These are phyloP conservation scores for Pythium biforme DNA, from an alignment of 352 stramenopile species.

Conservation along the genomic window DNA sequence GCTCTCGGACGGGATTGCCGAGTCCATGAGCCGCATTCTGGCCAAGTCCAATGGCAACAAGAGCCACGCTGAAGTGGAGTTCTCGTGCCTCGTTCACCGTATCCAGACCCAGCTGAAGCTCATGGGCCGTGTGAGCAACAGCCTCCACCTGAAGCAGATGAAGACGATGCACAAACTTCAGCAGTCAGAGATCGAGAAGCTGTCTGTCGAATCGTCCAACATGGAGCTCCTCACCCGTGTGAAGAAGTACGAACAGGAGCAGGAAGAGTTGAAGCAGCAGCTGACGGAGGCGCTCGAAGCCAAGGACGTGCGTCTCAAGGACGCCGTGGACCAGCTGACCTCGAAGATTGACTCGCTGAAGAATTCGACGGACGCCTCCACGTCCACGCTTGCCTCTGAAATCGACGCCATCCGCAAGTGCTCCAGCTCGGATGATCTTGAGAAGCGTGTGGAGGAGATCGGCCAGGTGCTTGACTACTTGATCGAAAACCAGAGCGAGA, in stretches of 20 bases:
- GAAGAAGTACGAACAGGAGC: constrained; percentile 36
- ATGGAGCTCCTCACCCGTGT: constrained; percentile 29
- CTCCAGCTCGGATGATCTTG: constrained; percentile 10
- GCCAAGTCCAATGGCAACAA: constrained; percentile 31
- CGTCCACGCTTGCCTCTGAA: constrained; percentile 7
- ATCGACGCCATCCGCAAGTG: constrained; percentile 11
- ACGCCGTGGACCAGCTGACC: constrained; percentile 12
- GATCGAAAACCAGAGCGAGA: constrained; percentile 13
- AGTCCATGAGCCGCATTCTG: constrained; percentile 41
- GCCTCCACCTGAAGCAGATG: constrained; percentile 38
- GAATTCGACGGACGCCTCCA: constrained; percentile 15
- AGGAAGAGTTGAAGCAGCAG: constrained; percentile 36
- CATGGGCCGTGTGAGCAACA: constrained; percentile 38
- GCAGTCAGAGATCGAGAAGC: constrained; percentile 38
- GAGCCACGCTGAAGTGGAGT: constrained; percentile 35
- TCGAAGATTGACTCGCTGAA: constrained; percentile 15
- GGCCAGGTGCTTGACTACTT: constrained; percentile 18
- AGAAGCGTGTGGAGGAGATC: constrained; percentile 25
- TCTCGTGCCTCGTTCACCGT: constrained; percentile 37
- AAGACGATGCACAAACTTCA: constrained; percentile 34
- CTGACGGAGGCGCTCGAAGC: constrained; percentile 8
- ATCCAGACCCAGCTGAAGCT: constrained; percentile 45
- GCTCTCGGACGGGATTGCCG: constrained; percentile 33
- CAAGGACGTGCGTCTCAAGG: constrained; percentile 18
- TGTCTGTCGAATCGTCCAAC: constrained; percentile 31